A percentile compares a stretch with the other conserved stretches of the same genome.
These are phyloP conservation scores for Cyberlindnera samutprakarnensis DNA, from an alignment of 805 yeast species.

Conservation along the genomic window DNA sequence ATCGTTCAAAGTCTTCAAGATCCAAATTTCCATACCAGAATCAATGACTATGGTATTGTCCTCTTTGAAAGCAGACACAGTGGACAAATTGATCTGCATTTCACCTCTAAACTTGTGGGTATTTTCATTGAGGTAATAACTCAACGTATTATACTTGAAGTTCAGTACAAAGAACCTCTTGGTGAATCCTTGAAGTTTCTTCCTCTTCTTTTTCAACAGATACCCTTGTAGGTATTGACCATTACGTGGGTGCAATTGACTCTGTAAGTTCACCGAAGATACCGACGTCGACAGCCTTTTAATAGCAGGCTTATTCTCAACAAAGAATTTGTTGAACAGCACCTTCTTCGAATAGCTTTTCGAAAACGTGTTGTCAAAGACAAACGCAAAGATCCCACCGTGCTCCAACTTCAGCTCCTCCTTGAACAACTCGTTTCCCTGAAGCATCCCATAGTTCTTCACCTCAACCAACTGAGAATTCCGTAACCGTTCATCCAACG, in stretches of 20 bases:
- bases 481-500: constrained; percentile 50
- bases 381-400: constrained; percentile 77
- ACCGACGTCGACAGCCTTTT: constrained; percentile 13
- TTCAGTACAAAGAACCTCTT: constrained; percentile 81
- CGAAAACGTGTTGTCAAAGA: constrained; percentile 88
- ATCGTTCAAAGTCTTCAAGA: constrained; percentile 56
- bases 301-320: constrained; percentile 13
- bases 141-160: constrained; percentile 72
- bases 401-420: constrained; percentile 52
- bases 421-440: constrained; percentile 52
- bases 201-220: constrained; percentile 72
- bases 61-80: constrained; percentile 70
- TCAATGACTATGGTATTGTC: constrained; percentile 71
- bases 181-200: constrained; percentile 78
- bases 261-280: constrained; percentile 13
- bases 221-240: constrained; percentile 75
- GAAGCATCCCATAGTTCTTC: constrained; percentile 47
- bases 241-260: constrained; percentile 38
- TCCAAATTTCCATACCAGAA: constrained; percentile 95
- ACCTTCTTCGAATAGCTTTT: constrained; percentile 79
- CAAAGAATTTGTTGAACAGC: constrained; percentile 42
- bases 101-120: constrained; percentile 79
- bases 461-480: constrained; percentile 44
- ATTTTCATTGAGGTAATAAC: constrained; percentile 67
- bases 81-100: constrained; percentile 78